Evolutionary conservation across 768 basidiomycete species (phyloP).

Genomic region (Mrakia blollopis): DNA sequence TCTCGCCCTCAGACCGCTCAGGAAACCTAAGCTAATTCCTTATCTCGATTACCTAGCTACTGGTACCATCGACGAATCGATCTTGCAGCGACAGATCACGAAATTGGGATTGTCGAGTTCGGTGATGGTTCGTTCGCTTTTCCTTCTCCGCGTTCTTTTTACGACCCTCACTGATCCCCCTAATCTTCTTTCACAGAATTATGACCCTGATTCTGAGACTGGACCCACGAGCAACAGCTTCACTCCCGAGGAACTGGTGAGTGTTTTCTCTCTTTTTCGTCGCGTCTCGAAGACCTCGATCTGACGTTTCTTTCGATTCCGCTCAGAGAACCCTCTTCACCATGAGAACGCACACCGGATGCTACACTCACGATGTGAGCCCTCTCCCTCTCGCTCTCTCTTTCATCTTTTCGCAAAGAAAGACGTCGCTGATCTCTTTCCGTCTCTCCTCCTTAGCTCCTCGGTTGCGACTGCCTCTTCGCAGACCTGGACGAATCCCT

Average conservation of each 20-base stretch:
- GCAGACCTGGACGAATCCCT: not conserved
- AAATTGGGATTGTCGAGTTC: conserved; percentile 29
- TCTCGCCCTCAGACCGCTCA: not conserved
- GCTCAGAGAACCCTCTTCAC: conserved; percentile 18
- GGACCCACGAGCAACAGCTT: conserved; percentile 1
- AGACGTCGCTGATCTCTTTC: not conserved
- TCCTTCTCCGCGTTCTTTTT: too few relatives aligned
- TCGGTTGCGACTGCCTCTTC: conserved; percentile 29
- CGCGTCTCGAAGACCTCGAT: not conserved
- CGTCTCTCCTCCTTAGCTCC: conserved; percentile 8
- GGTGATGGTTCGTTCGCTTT: conserved; percentile 16
- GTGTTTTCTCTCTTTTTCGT: not conserved
- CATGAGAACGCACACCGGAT: conserved; percentile 15
- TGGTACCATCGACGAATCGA: conserved; percentile 29
- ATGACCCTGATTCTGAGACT: not conserved
- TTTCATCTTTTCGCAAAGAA: not conserved
- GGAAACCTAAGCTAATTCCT: not conserved
- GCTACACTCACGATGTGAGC: conserved; percentile 31
- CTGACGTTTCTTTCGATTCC: not conserved
- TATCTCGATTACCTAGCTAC: not conserved
- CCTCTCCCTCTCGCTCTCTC: not conserved
- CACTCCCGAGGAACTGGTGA: conserved; percentile 20
- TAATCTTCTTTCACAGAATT: not conserved
- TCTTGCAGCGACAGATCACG: conserved; percentile 31
- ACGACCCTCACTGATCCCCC: not conserved